These are phyloP conservation scores for Auriculariales sp. DNA, from an alignment of 768 basidiomycete genomes.

Conservation along the genomic window DNA sequence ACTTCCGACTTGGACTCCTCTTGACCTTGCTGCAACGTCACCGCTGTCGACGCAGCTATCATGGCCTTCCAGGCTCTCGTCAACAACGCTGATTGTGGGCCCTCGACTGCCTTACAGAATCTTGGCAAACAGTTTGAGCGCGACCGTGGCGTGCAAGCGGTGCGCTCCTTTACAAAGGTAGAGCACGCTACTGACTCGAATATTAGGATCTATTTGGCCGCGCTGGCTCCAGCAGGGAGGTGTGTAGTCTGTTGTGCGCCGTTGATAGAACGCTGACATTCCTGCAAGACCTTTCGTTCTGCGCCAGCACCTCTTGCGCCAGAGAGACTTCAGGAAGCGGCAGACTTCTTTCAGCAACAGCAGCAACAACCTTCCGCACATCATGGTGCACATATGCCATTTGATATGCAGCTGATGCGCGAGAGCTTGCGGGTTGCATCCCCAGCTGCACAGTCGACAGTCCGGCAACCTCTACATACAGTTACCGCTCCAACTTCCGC, in stretches of 20 bases:
- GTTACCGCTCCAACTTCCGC: conserved; percentile 19
- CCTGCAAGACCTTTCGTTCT: conserved; percentile 44
- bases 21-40: too few species aligned
- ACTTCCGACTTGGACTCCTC: too few species aligned
- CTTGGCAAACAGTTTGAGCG: conserved; percentile 68
- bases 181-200: too few species aligned
- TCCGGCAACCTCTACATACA: conserved; percentile 23
- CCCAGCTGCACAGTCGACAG: conserved; percentile 24
- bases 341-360: conserved; percentile 39
- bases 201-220: conserved; percentile 57
- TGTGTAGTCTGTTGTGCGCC: conserved; percentile 16
- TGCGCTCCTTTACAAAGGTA: conserved; percentile 16
- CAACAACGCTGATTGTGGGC: conserved; percentile 70
- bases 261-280: not conserved
- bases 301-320: conserved; percentile 23
- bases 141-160: conserved; percentile 70
- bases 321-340: conserved; percentile 46
- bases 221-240: conserved; percentile 50
- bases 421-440: conserved; percentile 26
- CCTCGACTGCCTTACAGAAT: conserved; percentile 66
- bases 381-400: too few species aligned
- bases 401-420: conserved; percentile 27
- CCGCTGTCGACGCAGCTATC: too few species aligned
- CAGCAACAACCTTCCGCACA: not conserved
- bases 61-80: conserved; percentile 78